Evolutionary conservation across 2,329 filamentous ascomycete species (phyloP).

Genomic region (Penicillium aurantiogriseum): DNA sequence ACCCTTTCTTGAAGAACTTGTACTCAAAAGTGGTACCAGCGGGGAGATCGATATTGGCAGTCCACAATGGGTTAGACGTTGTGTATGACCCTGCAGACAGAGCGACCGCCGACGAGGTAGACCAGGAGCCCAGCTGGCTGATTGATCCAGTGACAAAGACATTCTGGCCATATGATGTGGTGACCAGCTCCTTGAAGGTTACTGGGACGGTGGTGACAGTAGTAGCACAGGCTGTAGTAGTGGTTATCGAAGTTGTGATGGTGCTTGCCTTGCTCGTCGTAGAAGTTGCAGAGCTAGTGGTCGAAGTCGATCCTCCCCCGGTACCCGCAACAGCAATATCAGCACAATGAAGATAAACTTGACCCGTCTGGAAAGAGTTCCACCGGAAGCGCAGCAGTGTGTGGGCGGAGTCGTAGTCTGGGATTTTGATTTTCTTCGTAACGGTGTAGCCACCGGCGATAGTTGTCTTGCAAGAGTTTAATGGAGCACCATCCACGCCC

Average conservation of each 20-base stretch:
- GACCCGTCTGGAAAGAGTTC: slow-evolving; percentile 56
- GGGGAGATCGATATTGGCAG: background rate
- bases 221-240: background rate
- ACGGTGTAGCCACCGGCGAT: slow-evolving; percentile 56
- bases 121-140: background rate
- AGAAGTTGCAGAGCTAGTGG: background rate
- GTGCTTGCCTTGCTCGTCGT: background rate
- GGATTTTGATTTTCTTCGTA: slow-evolving; percentile 53
- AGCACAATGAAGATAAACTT: slow-evolving; percentile 55
- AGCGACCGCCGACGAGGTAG: background rate
- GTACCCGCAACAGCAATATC: slow-evolving; percentile 48
- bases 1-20: background rate
- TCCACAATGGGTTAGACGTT: background rate
- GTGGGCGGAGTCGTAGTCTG: slow-evolving; percentile 50
- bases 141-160: background rate
- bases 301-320: background rate
- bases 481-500: slow-evolving; percentile 48
- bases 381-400: slow-evolving; percentile 54
- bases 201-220: background rate
- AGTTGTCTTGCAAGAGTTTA: slow-evolving; percentile 51
- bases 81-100: background rate
- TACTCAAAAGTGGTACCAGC: background rate
- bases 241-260: background rate
- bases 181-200: background rate
- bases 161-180: background rate